Percentiles rank a stretch among this genome's conserved stretches.
Conservation (phyloP, 2,329 filamentous ascomycete genomes). For the Nothophaeocryptopus gaeumannii region DNA sequence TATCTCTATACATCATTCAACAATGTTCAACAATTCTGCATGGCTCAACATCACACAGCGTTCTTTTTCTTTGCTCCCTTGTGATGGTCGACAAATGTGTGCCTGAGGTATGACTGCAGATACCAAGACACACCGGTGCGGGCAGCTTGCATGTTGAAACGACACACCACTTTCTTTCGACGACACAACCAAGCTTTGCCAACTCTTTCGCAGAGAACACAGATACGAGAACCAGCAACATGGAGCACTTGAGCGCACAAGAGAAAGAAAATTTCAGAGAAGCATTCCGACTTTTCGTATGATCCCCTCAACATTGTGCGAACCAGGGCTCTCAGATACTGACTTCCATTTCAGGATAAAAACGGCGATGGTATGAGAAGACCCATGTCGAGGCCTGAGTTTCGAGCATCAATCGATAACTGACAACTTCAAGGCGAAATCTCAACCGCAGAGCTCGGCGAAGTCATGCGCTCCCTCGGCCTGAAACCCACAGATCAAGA, state of each 20-base stretch:
- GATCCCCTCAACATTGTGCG: neutral
- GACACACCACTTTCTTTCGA: too few relatives aligned
- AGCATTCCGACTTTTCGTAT: slow-evolving; percentile 17
- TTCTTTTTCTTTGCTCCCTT: too few relatives aligned
- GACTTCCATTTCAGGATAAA: slow-evolving; percentile 12
- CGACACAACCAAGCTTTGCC: too few relatives aligned
- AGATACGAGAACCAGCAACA: neutral
- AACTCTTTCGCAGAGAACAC: neutral
- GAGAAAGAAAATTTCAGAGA: slow-evolving; percentile 15
- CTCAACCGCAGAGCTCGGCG: slow-evolving; percentile 18
- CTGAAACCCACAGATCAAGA: slow-evolving; percentile 18
- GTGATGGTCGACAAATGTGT: too few relatives aligned
- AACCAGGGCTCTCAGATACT: neutral
- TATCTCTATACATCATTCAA: too few relatives aligned
- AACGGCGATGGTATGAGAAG: slow-evolving; percentile 17
- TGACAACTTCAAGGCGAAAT: slow-evolving; percentile 15
- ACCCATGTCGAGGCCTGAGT: neutral
- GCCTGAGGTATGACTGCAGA: too few relatives aligned
- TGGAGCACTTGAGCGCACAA: slow-evolving; percentile 15
- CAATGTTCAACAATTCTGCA: too few relatives aligned
- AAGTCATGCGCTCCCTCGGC: slow-evolving; percentile 19
- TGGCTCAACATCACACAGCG: too few relatives aligned
- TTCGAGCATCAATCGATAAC: too few relatives aligned
- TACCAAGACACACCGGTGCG: too few relatives aligned
- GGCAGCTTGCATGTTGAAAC: too few relatives aligned